Evolutionary conservation across 148 eudicot species (phyloP), one percentile per base, ranked within the genome.

Genomic region (Chenopodium album): DNA sequence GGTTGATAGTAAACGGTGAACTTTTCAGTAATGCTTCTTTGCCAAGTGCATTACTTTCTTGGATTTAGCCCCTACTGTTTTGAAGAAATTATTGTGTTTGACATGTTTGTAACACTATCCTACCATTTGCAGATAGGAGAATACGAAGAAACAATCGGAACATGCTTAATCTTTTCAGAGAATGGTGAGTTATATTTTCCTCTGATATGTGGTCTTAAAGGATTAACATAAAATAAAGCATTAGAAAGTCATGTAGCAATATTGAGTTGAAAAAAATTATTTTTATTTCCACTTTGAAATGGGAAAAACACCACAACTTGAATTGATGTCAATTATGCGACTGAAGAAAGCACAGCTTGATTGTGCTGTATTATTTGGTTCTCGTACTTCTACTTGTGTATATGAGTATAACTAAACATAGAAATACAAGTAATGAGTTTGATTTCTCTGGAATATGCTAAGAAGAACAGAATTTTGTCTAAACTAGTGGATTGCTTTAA

Each of bases 111-210:
- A 19, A 41, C 11, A 41, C 7, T 71, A 8, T 17, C 47, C 23
- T 60, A 8, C 4, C 22, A 19, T 67, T 62, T 77, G 85, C 90
- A 94, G 98, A 85, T 94, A 76, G 98, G 97, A 44, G 91, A 90
- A 80, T 94, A 94, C 64, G 91, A 90, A 85, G 98, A 94, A 86
- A 94, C 97, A 50, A 79, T 92, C 32, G 98, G 98, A 82, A 91
- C 98, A 69, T 94, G 94, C 86, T 83, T 94, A 76, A 88, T 92
- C 29, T 92, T 94, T 82, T 88, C 85, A 50, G 98, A 91, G 84
- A 85, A 70, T 8, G 93, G 93, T 90, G 81, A 85, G 89, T 83
- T 63, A 59, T 41, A 19, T 52, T 48, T 54, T 64, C 28, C 13
- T n/a, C 67, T n/a, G 28, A 8, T 9, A 11, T 76, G 34, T 8